These are phyloP conservation scores for Biscogniauxia marginata DNA, from an alignment of 2,329 filamentous ascomycete genomes.

Conservation along the genomic window DNA sequence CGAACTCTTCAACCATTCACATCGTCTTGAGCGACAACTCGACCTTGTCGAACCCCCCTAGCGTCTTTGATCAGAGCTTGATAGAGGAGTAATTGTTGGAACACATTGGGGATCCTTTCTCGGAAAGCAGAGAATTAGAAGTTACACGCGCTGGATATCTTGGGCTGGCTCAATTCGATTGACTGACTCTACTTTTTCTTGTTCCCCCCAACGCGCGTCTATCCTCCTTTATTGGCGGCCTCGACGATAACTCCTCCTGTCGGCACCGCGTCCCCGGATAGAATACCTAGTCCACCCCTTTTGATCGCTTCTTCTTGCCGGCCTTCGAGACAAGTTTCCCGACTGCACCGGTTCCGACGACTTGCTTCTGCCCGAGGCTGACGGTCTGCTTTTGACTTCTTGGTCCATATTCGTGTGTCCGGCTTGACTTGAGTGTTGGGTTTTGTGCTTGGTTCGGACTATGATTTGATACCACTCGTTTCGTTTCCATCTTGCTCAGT, in stretches of 20 bases:
- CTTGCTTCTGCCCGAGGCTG: background rate
- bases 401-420: constrained; percentile 12
- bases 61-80: constrained; percentile 18
- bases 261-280: too few species aligned
- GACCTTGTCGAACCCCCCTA: constrained; percentile 22
- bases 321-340: background rate
- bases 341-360: too few species aligned
- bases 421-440: constrained; percentile 7
- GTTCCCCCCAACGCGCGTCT: background rate
- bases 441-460: constrained; percentile 17
- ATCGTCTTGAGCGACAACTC: constrained; percentile 32
- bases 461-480: constrained; percentile 29
- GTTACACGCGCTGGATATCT: constrained; percentile 8
- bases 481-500: constrained; percentile 15
- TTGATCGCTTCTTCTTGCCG: background rate
- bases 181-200: background rate
- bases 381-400: constrained; percentile 9
- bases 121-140: background rate
- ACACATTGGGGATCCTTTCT: background rate
- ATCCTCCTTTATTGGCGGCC: background rate
- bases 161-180: constrained; percentile 1
- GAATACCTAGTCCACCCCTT: background rate
- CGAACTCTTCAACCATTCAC: constrained; percentile 37
- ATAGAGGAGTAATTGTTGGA: constrained; percentile 2
- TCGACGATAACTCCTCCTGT: background rate